Evolutionary conservation across 257 asterid species (phyloP).

Genomic region (Solanum lycopersicoides): DNA sequence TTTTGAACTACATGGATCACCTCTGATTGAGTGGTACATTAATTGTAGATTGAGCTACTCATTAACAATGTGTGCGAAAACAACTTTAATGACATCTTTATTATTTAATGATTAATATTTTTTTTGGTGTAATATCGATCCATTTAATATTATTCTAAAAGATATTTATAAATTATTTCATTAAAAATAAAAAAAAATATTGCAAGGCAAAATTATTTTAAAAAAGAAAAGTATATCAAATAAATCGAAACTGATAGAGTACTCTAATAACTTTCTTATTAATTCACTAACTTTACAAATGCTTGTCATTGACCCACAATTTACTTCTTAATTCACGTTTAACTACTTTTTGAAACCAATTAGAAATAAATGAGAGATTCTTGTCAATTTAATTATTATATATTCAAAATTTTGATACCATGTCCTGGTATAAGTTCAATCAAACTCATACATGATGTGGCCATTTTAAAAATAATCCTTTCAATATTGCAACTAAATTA

Average conservation of each 20-base stretch:
- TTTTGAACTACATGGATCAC: background rate
- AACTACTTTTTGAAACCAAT: background rate
- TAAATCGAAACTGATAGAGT: background rate
- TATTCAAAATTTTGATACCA: background rate
- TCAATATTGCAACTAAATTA: background rate
- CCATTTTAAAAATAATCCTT: background rate
- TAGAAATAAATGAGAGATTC: background rate
- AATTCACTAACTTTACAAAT: background rate
- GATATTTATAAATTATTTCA: too few species aligned
- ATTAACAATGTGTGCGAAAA: background rate
- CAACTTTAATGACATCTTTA: background rate
- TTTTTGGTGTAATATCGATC: too few species aligned
- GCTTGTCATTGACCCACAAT: background rate
- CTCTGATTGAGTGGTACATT: background rate
- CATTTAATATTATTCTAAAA: too few species aligned
- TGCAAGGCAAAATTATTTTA: fast-evolving
- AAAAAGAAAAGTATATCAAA: fast-evolving
- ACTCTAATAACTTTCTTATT: background rate
- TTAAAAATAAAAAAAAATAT: too few species aligned
- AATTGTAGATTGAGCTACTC: background rate
- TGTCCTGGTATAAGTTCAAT: too few species aligned
- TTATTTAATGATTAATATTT: background rate
- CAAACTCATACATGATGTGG: background rate
- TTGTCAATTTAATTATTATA: background rate
- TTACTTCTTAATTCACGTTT: background rate